Evolutionary conservation across 495 filamentous ascomycete species (phyloP).

Genomic region (Trichoderma orchidacearum): DNA sequence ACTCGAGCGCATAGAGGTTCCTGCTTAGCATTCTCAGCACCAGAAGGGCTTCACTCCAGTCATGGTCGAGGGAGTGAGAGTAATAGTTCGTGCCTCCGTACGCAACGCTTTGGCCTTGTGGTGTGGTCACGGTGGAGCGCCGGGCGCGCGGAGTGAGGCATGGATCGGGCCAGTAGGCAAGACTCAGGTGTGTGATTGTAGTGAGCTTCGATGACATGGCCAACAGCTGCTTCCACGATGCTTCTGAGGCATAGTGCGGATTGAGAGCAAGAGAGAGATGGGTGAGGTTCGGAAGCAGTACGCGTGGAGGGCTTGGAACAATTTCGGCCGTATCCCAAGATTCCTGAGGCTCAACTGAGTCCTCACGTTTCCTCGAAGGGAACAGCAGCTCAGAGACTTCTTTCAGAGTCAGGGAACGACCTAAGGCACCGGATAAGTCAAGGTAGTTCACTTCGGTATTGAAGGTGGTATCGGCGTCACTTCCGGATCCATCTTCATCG

Average conservation of each 20-base stretch:
- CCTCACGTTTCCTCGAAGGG: conserved; percentile 6
- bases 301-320: conserved; percentile 11
- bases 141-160: conserved; percentile 50
- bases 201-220: conserved; percentile 44
- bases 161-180: conserved; percentile 73
- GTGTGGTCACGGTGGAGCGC: conserved; percentile 29
- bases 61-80: conserved; percentile 46
- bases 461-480: conserved; percentile 14
- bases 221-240: conserved; percentile 58
- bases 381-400: conserved; percentile 43
- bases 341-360: conserved; percentile 16
- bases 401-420: conserved; percentile 42
- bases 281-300: conserved; percentile 33
- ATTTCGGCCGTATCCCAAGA: conserved; percentile 25
- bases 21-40: conserved; percentile 56
- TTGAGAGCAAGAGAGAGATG: conserved; percentile 42
- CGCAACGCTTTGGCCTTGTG: conserved; percentile 23
- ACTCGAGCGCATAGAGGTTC: conserved; percentile 56
- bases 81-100: conserved; percentile 55
- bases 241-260: conserved; percentile 10
- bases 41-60: conserved; percentile 56
- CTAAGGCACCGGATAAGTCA: conserved; percentile 50
- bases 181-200: conserved; percentile 59
- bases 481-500: conserved; percentile 10
- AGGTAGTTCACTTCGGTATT: conserved; percentile 43